Base-by-base conservation (phyloP, 805 yeast genomes). In the Kodamaea sagamina region DNA sequence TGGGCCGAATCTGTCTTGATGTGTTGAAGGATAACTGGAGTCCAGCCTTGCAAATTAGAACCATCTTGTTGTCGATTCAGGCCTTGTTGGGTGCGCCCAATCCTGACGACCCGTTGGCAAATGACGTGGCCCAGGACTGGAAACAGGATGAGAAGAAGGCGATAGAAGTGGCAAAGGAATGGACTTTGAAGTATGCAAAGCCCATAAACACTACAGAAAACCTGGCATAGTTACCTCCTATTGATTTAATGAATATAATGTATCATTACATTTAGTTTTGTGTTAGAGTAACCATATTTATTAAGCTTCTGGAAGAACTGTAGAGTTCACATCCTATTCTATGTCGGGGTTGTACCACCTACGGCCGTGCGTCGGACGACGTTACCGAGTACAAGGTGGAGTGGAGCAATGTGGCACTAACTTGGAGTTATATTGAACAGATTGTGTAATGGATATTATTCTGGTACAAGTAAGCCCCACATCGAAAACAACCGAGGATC, bases 81-180 rank as follows among this genome's bases (percentile, higher is more conserved):
- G 97, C 98, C 0, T 71, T 93, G 44, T 69, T 93, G 41, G 96
- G 96, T 2, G 89, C 96, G 4, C 99, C 99, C 8, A 93, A 93
- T 57, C 99, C 99, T 2, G 96, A 93, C 61, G 99, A 93, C 65
- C 99, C 99, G 1, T 74, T 93, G 53, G 98, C 98, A 13, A 93
- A 93, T 58, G 98, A 93, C 52, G 99, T 93, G 31, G 99, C 99
- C 2, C 90, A 89, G 53, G 92, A 86, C 48, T 93, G 99, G 97
- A 85, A 92, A 59, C 84, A 81, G 50, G 80, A 93, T 56, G 95
- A 89, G 65, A 70, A 74, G 31, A 72, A 72, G 48, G 99, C 98
- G 16, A 82, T 89, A 42, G 77, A 68, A 10, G 89, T 85, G 16
- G 99, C 98, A 6, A 68, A 63, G 50, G 83, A 81, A 50, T 85